Base-by-base conservation (phyloP, 345 rosid genomes). In the Garcia nutans region DNA sequence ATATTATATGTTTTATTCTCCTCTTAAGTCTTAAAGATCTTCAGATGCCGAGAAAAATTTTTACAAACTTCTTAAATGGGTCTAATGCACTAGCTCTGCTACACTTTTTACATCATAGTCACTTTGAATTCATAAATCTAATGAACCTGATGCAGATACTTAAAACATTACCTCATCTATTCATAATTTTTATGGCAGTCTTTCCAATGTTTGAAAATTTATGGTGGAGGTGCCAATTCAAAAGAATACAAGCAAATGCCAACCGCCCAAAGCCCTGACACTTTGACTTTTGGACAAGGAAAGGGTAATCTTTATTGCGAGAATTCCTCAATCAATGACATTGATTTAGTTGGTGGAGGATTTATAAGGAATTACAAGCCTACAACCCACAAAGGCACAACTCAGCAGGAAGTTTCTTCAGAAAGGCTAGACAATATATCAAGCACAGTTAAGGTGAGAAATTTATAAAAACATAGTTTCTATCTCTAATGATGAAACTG, bases 51-150 rank as follows among this genome's bases (percentile, higher is more conserved):
- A 13, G 19, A 17, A 42, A 13, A 42, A 10, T 9, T 66, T 45
- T 45, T 67, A 12, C 26, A 1, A 56, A 8, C 10, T 16, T 70
- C 41, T 19, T 64, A 72, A 28, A 41, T 22, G 50, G 71, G 55
- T 65, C 70, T 49, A 65, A 45, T 10, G 54, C 16, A 55, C 22
- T 20, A 41, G 75, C 54, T 78, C 73, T 72, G 64, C 58, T 55
- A 47, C 28, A 0, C 41, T 81, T 47, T 56, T 71, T 23, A 71
- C 64, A 41, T 55, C 7, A 22, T 44, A 15, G 42, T 49, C 58
- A 58, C 70, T 59, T 50, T 10, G 74, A 17, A 23, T 49, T 42
- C 24, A 57, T 42, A 37, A 37, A 37, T 37, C 6, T 67, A 20
- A 11, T 42, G 17, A 59, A 54, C 17, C 26, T 70, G 45, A 28